Evolutionary conservation across 768 basidiomycete genomes (phyloP), one percentile per base, ranked within the genome.

Genomic region (Vararia minispora): DNA sequence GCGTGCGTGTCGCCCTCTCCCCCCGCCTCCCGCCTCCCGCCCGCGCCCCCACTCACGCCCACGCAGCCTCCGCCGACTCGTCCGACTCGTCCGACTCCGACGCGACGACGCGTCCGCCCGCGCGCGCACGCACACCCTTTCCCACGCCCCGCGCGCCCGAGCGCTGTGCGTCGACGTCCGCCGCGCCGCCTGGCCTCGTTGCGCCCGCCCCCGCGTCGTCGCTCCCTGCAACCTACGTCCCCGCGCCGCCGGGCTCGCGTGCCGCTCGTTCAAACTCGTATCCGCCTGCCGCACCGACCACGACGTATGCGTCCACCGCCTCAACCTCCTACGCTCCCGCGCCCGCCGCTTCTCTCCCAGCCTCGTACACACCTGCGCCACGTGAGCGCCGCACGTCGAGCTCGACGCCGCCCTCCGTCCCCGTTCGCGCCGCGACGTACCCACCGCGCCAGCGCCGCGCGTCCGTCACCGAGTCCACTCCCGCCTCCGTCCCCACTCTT

Each of bases 31-130:
- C 11, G 7, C 28, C 28, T 37, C 14, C 23, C 36, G 12, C 10
- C 29, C 23, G 13, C 18, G 8, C 11, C 31, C 28, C 17, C 3
- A n/a, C n/a, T n/a, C n/a, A n/a, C n/a, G n/a, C n/a, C 9, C 13
- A 27, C 26, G 24, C 36, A 48, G 47, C 38, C 11, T 48, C 47
- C 16, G 40, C 42, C 4, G n/a, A n/a, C n/a, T n/a, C n/a, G n/a
- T n/a, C n/a, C n/a, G n/a, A n/a, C n/a, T 39, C 40, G 25, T 47
- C 47, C 4, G 47, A 48, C 39, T 48, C 47, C n/a, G 47, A 48
- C 27, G 41, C 17, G 47, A 48, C 13, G 47, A 45, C 24, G 47
- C 47, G 17, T 33, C 42, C 35, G 47, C 47, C 2, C 45, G 47
- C 14, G 47, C n/a, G n/a, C n/a, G n/a, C n/a, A n/a, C n/a, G n/a